Base-by-base conservation (phyloP, 2,329 filamentous ascomycete genomes). In the Trichophyton rubrum region DNA sequence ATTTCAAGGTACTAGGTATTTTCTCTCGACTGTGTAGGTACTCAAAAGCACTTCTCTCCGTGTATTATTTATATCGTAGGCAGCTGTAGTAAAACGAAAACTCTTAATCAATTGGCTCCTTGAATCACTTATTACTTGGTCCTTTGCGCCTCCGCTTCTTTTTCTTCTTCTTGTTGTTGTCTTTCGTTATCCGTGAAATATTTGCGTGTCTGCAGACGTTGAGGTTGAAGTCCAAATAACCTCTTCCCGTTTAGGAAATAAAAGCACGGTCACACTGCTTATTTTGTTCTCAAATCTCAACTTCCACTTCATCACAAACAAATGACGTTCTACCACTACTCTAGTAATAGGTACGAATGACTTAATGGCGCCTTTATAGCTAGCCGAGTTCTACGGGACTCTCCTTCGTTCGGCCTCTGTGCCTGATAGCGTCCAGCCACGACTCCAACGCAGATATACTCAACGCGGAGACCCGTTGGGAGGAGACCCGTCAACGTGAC, bases 1-100 rank as follows among this genome's bases (percentile, higher is more conserved):
- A 68, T 77, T 35, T 75, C 74, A 22, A 68, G 75, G 33, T 77
- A 75, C 62, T 77, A 64, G 45, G 2, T 27, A 7, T 27, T 27
- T 24, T 13, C 13, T 11, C 17, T 49, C 43, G 43, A 17, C 22
- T 9, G 33, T 13, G 33, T 13, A 38, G 33, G 33, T 38, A 38
- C 33, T 38, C 33, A 49, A 49, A 49, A 49, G 45, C 45, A 13
- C 20, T 49, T 49, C 3, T 24, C 20, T 49, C 20, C 24, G 20
- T 49, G 22, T 49, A 49, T 30, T 49, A 27, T 13, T 13, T 11
- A 6, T n/a, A 43, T 43, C 33, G 33, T 38, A 38, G 33, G 33
- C 33, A 38, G 11, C 11, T 38, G 33, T 38, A 38, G 11, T 38
- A 30, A 30, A 7, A 30, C 33, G 2, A 9, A 38, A 11, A 38